Conservation (phyloP, 2,329 filamentous ascomycete genomes). For the Shiraia bambusicola region DNA sequence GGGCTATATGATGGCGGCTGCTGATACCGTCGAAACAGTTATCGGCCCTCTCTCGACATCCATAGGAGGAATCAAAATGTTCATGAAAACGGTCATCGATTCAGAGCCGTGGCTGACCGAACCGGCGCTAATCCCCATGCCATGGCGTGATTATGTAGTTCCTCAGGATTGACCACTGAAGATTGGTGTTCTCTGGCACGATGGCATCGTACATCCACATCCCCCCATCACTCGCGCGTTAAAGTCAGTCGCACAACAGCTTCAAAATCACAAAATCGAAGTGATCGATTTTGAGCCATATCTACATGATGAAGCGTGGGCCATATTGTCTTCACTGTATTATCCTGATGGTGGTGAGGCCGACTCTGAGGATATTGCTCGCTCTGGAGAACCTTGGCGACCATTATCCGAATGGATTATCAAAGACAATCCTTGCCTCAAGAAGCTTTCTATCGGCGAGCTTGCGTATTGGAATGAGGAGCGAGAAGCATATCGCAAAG, state of each 20-base stretch:
- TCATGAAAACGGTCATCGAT: slow-evolving; percentile 55
- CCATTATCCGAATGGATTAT: slow-evolving; percentile 62
- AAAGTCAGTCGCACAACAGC: slow-evolving; percentile 45
- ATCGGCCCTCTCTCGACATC: slow-evolving; percentile 59
- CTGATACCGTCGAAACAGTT: slow-evolving; percentile 51
- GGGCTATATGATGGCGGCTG: slow-evolving; percentile 47
- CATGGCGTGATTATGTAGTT: slow-evolving; percentile 51
- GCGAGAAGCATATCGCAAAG: slow-evolving; percentile 48
- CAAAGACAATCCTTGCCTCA: slow-evolving; percentile 55
- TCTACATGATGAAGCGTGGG: slow-evolving; percentile 53
- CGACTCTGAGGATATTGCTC: slow-evolving; percentile 52
- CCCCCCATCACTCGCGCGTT: slow-evolving; percentile 64
- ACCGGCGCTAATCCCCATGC: slow-evolving; percentile 60
- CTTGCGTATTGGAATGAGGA: slow-evolving; percentile 46
- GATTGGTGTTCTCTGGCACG: slow-evolving; percentile 65
- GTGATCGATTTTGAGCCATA: slow-evolving; percentile 55
- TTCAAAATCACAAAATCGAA: slow-evolving; percentile 52
- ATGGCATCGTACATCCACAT: slow-evolving; percentile 65
- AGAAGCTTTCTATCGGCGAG: slow-evolving; percentile 45
- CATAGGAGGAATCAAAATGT: slow-evolving; percentile 56
- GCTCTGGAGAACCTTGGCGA: slow-evolving; percentile 59
- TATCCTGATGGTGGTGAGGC: slow-evolving; percentile 63
- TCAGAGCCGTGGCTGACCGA: slow-evolving; percentile 59
- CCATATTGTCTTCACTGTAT: slow-evolving; percentile 43
- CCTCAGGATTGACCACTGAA: slow-evolving; percentile 44